Evolutionary conservation across 108 stramenopile species (phyloP).

Genomic region (Cyclostephanos tholiformis): DNA sequence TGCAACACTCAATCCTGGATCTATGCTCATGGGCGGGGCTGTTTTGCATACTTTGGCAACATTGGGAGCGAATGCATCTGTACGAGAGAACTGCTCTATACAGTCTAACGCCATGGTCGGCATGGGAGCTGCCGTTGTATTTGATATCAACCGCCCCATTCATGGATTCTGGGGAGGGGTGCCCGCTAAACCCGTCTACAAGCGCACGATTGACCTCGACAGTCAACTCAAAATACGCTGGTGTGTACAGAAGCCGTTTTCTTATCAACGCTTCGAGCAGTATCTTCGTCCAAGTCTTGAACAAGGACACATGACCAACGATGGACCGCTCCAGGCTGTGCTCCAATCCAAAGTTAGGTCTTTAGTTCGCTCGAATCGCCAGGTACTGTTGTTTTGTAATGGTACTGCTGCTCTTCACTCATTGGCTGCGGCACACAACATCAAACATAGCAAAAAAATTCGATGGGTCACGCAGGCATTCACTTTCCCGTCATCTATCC

Average conservation of each 20-base stretch:
- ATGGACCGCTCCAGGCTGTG: conserved; percentile 13
- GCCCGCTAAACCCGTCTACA: no score
- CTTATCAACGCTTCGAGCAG: neutral
- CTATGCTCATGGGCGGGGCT: neutral
- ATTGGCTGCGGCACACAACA: neutral
- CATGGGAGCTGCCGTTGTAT: conserved; percentile 8
- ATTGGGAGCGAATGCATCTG: conserved; percentile 2
- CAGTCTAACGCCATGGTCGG: neutral
- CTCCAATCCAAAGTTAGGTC: neutral
- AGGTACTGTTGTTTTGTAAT: neutral
- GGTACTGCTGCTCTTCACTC: conserved; percentile 12
- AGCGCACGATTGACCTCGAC: no score
- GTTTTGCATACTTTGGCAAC: neutral
- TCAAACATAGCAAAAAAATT: neutral
- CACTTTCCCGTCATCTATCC: conserved; percentile 9
- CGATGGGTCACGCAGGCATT: conserved; percentile 12
- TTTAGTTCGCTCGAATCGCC: neutral
- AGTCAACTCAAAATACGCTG: neutral
- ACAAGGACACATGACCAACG: conserved; percentile 8
- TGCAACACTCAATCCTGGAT: neutral
- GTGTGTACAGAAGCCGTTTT: conserved; percentile 4
- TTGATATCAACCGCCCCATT: no score
- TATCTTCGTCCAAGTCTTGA: neutral
- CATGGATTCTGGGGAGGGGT: no score
- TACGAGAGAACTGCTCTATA: neutral